Evolutionary conservation across 1,284 basidiomycete genomes (phyloP).

Genomic region (Cryptococcus sp.): DNA sequence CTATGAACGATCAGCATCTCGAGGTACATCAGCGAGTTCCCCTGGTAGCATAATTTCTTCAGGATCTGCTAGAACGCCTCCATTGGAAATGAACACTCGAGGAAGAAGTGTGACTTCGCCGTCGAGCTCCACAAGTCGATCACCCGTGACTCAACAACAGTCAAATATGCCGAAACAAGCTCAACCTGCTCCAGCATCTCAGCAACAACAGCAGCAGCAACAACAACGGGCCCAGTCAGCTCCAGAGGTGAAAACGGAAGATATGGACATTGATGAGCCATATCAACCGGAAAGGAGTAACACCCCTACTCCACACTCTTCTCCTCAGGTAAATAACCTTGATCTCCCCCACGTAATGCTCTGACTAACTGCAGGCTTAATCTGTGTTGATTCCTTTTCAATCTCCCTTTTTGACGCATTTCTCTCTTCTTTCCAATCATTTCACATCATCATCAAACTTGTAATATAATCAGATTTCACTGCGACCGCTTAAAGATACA

Average conservation of each 20-base stretch:
- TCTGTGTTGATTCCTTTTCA: not conserved
- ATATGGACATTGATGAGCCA: conserved; percentile 31
- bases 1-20: conserved; percentile 32
- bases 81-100: conserved; percentile 5
- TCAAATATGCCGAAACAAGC: not conserved
- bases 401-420: not conserved
- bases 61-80: conserved; percentile 18
- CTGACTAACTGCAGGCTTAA: conserved; percentile 22
- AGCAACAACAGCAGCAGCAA: not conserved
- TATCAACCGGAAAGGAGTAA: conserved; percentile 37
- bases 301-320: conserved; percentile 49
- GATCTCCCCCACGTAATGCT: not conserved
- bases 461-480: conserved; percentile 3
- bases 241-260: not conserved
- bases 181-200: not conserved
- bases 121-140: not conserved
- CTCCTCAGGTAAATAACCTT: conserved; percentile 42
- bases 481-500: conserved; percentile 7
- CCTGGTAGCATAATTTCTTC: conserved; percentile 23
- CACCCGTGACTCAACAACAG: too few species aligned
- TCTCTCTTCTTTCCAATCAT: not conserved
- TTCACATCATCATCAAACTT: not conserved
- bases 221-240: not conserved
- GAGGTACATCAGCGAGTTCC: conserved; percentile 24
- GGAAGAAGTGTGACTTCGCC: not conserved